Conservation (phyloP, 768 basidiomycete species). For the Lentinula sp. region DNA sequence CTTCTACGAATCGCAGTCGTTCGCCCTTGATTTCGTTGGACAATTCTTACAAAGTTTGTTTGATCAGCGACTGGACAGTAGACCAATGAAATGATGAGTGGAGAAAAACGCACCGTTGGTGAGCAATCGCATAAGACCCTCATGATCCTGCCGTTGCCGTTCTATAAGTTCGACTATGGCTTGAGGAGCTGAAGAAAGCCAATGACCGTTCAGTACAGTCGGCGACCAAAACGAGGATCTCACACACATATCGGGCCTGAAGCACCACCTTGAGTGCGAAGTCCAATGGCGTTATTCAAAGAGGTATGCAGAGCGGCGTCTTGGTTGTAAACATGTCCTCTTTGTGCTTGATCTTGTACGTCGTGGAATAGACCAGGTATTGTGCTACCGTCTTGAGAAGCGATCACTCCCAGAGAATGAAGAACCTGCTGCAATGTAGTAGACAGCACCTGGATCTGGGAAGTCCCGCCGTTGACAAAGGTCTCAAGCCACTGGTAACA, state of each 20-base stretch:
- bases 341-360: constrained; percentile 28
- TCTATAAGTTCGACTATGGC: constrained; percentile 58
- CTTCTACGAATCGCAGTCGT: constrained; percentile 80
- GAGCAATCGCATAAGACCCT: constrained; percentile 57
- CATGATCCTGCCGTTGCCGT: constrained; percentile 68
- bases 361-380: constrained; percentile 11
- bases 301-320: constrained; percentile 31
- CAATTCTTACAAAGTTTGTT: constrained; percentile 37
- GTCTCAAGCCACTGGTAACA: constrained; percentile 68
- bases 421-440: constrained; percentile 57
- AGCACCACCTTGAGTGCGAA: constrained; percentile 16
- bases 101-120: constrained; percentile 46
- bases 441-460: constrained; percentile 61
- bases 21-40: constrained; percentile 84
- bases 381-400: constrained; percentile 10
- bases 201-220: constrained; percentile 5
- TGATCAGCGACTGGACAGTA: background rate
- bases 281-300: constrained; percentile 29
- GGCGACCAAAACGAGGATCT: constrained; percentile 7
- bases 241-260: constrained; percentile 14
- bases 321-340: constrained; percentile 28
- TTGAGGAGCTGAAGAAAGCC: constrained; percentile 38
- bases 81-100: background rate
- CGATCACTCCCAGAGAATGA: constrained; percentile 37
- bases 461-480: constrained; percentile 73